Conservation (phyloP, 768 basidiomycete genomes). For the Boletus huronensis region DNA sequence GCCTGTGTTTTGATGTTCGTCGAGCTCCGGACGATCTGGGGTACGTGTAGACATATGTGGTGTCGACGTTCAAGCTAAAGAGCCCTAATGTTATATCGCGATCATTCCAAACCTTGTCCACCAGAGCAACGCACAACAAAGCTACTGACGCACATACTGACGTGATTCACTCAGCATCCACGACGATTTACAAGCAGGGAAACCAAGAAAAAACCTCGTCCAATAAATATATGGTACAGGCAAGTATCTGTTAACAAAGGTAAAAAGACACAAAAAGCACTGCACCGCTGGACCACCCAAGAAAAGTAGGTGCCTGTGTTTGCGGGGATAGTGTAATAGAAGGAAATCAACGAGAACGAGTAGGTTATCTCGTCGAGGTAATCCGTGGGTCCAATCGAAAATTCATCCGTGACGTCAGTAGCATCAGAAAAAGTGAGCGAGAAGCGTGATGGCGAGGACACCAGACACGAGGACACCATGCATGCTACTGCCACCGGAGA, state of each 20-base stretch:
- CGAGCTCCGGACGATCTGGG: background rate
- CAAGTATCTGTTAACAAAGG: background rate
- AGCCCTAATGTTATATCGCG: background rate
- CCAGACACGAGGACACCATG: constrained; percentile 13
- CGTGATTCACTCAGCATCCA: background rate
- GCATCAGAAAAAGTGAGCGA: constrained; percentile 22
- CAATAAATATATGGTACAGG: background rate
- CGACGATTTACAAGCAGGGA: background rate
- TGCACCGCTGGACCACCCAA: background rate
- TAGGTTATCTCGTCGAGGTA: background rate
- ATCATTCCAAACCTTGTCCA: background rate
- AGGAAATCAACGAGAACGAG: background rate
- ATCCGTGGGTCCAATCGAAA: background rate
- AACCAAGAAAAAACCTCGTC: background rate
- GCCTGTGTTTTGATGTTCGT: background rate
- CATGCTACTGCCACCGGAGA: constrained; percentile 6
- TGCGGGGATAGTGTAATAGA: background rate
- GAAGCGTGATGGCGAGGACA: constrained; percentile 10
- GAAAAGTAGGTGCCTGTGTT: background rate
- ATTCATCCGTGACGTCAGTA: background rate
- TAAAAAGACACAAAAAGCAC: background rate
- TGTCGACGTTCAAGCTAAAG: background rate
- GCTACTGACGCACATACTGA: background rate
- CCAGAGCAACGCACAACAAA: background rate
- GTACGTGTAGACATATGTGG: background rate